Conservation (phyloP, 805 yeast species). For the Myxozyma vanderwaltii region DNA sequence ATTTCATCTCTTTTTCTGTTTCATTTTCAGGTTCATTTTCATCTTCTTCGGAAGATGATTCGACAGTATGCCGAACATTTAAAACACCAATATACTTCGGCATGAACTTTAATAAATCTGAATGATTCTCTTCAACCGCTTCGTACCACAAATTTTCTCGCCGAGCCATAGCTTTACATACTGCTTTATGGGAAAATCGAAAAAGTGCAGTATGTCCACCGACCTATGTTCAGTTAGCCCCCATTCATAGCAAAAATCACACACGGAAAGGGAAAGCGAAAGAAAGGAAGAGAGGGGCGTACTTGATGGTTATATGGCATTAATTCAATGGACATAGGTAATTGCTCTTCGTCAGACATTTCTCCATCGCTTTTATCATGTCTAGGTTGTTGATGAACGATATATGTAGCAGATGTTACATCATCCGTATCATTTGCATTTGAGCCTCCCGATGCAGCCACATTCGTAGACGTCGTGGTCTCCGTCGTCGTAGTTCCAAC, state of each 20-base stretch:
- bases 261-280: too few relatives aligned
- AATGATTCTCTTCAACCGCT: conserved; percentile 74
- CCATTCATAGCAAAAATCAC: too few relatives aligned
- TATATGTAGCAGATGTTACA: conserved; percentile 42
- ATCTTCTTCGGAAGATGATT: conserved; percentile 38
- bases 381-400: conserved; percentile 36
- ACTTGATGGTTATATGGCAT: conserved; percentile 88
- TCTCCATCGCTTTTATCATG: conserved; percentile 32
- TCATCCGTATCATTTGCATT: conserved; percentile 21
- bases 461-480: background rate
- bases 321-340: conserved; percentile 74
- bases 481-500: too few relatives aligned
- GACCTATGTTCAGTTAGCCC: conserved; percentile 40
- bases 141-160: conserved; percentile 93
- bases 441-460: background rate
- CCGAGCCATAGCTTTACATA: conserved; percentile 88
- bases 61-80: conserved; percentile 74
- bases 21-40: conserved; percentile 22
- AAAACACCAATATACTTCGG: conserved; percentile 93
- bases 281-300: background rate
- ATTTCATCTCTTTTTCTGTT: background rate
- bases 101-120: conserved; percentile 78
- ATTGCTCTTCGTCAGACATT: conserved; percentile 25
- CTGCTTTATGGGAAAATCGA: conserved; percentile 86
- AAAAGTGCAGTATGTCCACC: conserved; percentile 99